A percentile compares a stretch with the other conserved stretches of the same genome.
Evolutionary conservation across 140 eudicot genomes (phyloP).

Genomic region (Flaveria floridana): DNA sequence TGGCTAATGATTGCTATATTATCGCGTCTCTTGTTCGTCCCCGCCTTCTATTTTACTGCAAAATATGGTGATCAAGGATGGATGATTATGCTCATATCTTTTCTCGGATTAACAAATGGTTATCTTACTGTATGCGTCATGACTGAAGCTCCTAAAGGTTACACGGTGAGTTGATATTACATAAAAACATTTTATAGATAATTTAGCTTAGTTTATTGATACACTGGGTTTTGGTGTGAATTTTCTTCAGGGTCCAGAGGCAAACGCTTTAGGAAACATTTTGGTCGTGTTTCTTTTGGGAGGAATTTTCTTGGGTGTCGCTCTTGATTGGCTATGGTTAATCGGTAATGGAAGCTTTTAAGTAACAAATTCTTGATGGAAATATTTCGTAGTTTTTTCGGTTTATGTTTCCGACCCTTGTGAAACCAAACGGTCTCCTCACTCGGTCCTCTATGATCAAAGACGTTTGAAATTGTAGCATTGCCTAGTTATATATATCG

Average conservation of each 20-base stretch:
- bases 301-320: constrained; percentile 55
- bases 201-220: background rate
- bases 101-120: constrained; percentile 64
- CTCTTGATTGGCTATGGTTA: constrained; percentile 70
- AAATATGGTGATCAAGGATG: constrained; percentile 68
- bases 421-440: background rate
- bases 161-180: constrained; percentile 42
- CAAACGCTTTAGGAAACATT: constrained; percentile 61
- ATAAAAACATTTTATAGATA: background rate
- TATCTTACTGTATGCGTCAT: constrained; percentile 70
- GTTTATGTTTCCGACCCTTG: background rate
- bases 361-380: background rate
- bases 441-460: background rate
- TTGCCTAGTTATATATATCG: background rate
- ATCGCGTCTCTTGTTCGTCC: constrained; percentile 52
- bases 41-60: constrained; percentile 68
- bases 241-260: constrained; percentile 59
- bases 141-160: constrained; percentile 71
- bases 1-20: constrained; percentile 45
- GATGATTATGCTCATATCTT: constrained; percentile 60
- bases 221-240: background rate
- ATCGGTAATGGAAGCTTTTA: constrained; percentile 51
- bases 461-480: background rate
- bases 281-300: constrained; percentile 55
- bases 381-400: background rate